Evolutionary conservation across 306 rosid genomes (phyloP).

Genomic region (Oemleria cerasiformis): DNA sequence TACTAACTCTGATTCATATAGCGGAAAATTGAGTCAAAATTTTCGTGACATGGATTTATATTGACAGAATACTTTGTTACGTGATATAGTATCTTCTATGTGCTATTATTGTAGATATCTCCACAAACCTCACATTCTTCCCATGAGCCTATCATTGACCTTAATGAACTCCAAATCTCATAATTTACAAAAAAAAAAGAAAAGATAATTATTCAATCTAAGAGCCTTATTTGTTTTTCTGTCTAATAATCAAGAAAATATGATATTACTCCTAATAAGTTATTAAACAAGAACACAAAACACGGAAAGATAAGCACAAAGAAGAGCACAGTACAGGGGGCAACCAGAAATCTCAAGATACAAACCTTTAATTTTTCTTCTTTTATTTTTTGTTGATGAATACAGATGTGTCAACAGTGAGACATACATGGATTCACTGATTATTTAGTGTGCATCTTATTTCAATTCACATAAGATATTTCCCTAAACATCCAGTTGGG

Average conservation of each 20-base stretch:
- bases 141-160: not conserved
- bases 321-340: not conserved
- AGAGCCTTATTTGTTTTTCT: not conserved
- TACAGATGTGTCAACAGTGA: not conserved
- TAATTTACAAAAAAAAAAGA: not conserved
- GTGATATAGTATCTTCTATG: not conserved
- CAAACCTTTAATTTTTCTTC: not conserved
- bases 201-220: not conserved
- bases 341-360: not conserved
- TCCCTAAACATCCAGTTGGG: not conserved
- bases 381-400: not conserved
- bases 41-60: not conserved
- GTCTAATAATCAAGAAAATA: not conserved
- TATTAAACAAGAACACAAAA: not conserved
- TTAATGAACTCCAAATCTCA: not conserved
- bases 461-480: constrained; percentile 4
- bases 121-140: not conserved
- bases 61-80: not conserved
- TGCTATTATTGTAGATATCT: not conserved
- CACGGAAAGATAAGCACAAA: not conserved
- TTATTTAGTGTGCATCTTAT: not conserved
- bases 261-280: not conserved
- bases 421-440: not conserved
- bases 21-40: not conserved
- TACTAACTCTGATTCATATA: not conserved